Evolutionary conservation across 2,329 filamentous ascomycete species (phyloP).

Genomic region (Fusarium sororula): DNA sequence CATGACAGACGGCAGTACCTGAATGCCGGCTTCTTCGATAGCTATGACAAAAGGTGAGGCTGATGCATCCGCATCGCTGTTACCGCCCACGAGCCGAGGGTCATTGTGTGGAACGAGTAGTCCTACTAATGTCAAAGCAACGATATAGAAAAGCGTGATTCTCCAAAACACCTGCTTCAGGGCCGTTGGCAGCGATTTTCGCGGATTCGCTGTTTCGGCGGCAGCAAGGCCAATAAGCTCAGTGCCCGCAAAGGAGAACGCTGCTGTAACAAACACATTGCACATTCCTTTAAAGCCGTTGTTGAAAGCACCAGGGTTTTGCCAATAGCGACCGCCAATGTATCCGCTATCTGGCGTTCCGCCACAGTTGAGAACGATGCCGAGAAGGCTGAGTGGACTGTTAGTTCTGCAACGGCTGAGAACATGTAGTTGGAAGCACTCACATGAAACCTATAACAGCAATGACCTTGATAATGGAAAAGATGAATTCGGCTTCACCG

Average conservation of each 20-base stretch:
- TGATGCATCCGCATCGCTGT: conserved; percentile 69
- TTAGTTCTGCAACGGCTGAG: conserved; percentile 42
- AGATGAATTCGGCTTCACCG: conserved; percentile 89
- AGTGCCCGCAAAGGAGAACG: conserved; percentile 80
- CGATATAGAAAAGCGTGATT: conserved; percentile 88
- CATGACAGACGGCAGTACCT: conserved; percentile 85
- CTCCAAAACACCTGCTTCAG: conserved; percentile 97
- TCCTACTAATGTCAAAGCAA: conserved; percentile 82
- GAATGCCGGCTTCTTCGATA: conserved; percentile 84
- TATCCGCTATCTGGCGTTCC: conserved; percentile 78
- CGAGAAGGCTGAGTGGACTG: conserved; percentile 70
- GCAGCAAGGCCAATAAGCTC: conserved; percentile 81
- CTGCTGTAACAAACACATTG: conserved; percentile 78
- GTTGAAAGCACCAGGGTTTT: conserved; percentile 82
- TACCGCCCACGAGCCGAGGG: conserved; percentile 64
- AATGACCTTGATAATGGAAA: conserved; percentile 85
- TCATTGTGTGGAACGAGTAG: conserved; percentile 82
- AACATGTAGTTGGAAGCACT: conserved; percentile 44
- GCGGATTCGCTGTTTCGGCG: conserved; percentile 80
- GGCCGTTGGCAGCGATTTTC: conserved; percentile 83
- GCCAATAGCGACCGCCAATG: conserved; percentile 83
- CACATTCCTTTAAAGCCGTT: conserved; percentile 87
- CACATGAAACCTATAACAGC: conserved; percentile 90
- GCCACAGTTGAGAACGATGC: conserved; percentile 85
- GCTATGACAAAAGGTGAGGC: conserved; percentile 95